These are phyloP conservation scores for Kernera saxatilis DNA, from an alignment of 345 rosid genomes.

Conservation along the genomic window DNA sequence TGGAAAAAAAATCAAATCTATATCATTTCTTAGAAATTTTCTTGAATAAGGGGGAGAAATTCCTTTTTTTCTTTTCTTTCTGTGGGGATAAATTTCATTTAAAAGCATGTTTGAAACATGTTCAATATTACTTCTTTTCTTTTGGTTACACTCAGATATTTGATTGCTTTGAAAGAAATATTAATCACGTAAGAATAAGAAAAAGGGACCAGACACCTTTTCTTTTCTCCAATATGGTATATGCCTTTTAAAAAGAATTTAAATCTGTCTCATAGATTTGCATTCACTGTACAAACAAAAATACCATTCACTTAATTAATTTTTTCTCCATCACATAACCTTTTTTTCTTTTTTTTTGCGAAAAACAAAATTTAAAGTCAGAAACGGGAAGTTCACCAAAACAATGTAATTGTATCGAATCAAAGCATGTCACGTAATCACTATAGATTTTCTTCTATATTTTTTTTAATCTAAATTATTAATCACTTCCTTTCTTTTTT, in stretches of 20 bases:
- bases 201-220: not conserved
- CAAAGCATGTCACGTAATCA: constrained; percentile 17
- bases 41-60: too few relatives aligned
- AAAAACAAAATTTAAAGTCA: not conserved
- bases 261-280: not conserved
- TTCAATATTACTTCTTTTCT: too few relatives aligned
- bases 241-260: not conserved
- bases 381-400: not conserved
- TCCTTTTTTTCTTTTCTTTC: too few relatives aligned
- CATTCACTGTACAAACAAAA: not conserved
- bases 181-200: not conserved
- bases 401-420: not conserved
- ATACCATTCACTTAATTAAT: not conserved
- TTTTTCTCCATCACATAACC: not conserved
- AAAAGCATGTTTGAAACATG: too few relatives aligned
- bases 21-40: too few relatives aligned
- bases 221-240: not conserved
- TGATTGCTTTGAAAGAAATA: not conserved
- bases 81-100: too few relatives aligned
- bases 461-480: not conserved
- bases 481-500: not conserved
- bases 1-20: too few relatives aligned
- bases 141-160: not conserved
- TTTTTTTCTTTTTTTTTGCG: too few relatives aligned
- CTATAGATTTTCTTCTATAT: too few relatives aligned